Evolutionary conservation across 2,329 filamentous ascomycete species (phyloP).

Genomic region (Fragosphaeria purpurea): DNA sequence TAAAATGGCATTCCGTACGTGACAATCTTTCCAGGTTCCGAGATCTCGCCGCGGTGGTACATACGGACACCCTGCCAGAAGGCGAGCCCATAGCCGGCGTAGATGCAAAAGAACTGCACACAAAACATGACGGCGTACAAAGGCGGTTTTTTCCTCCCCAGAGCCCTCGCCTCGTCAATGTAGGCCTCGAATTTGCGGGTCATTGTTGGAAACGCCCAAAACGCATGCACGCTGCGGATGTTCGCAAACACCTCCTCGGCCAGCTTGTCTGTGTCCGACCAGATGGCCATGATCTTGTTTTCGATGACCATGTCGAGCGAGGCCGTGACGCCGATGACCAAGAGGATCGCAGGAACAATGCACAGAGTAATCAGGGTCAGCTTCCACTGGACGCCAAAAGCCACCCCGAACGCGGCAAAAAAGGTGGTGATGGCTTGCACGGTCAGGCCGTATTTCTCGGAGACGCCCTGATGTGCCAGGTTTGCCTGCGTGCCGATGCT

Average conservation of each 20-base stretch:
- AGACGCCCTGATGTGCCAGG: constrained; percentile 83
- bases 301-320: constrained; percentile 38
- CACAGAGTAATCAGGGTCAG: constrained; percentile 77
- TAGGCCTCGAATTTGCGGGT: constrained; percentile 31
- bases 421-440: constrained; percentile 71
- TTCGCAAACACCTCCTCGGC: constrained; percentile 40
- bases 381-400: constrained; percentile 85
- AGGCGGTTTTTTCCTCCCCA: constrained; percentile 33
- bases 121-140: constrained; percentile 34
- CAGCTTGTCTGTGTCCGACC: constrained; percentile 28
- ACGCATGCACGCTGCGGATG: constrained; percentile 40
- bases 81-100: constrained; percentile 35
- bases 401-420: constrained; percentile 77
- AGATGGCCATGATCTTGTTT: constrained; percentile 1
- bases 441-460: constrained; percentile 74
- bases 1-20: constrained; percentile 20
- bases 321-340: constrained; percentile 61
- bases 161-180: constrained; percentile 27
- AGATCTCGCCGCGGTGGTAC: constrained; percentile 33
- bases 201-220: constrained; percentile 21
- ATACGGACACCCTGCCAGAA: constrained; percentile 44
- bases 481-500: constrained; percentile 91
- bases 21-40: constrained; percentile 26
- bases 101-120: constrained; percentile 37
- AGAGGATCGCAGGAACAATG: constrained; percentile 67